These are phyloP conservation scores for Aspergillus transmontanensis DNA, from an alignment of 2,329 filamentous ascomycete species.

Conservation along the genomic window DNA sequence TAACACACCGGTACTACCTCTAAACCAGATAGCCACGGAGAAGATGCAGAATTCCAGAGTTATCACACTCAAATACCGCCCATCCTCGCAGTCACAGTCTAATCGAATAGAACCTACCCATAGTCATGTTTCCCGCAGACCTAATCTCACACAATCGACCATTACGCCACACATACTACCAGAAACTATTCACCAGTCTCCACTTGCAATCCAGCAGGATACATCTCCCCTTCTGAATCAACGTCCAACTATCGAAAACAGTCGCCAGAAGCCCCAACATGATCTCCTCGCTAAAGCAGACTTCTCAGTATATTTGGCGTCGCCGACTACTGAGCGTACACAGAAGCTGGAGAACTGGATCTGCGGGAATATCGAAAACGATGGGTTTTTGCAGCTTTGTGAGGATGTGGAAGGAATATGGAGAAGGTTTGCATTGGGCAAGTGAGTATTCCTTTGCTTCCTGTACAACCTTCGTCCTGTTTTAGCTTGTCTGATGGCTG, in stretches of 20 bases:
- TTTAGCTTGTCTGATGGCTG: background rate
- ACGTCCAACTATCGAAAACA: background rate
- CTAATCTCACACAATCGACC: background rate
- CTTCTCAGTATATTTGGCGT: slow-evolving; percentile 34
- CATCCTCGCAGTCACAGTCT: background rate
- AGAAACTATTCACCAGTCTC: background rate
- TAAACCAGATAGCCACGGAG: background rate
- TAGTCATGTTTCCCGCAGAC: background rate
- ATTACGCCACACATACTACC: background rate
- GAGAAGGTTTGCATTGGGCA: slow-evolving; percentile 43
- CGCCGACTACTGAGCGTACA: slow-evolving; percentile 35
- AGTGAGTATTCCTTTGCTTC: slow-evolving; percentile 5
- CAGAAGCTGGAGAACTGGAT: slow-evolving; percentile 43
- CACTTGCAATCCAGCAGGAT: background rate
- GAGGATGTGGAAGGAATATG: slow-evolving; percentile 45
- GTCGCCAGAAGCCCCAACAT: background rate
- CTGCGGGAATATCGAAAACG: slow-evolving; percentile 44
- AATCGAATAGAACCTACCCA: background rate
- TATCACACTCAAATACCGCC: background rate
- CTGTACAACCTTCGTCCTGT: background rate
- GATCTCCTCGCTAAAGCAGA: slow-evolving; percentile 21
- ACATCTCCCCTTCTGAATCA: background rate
- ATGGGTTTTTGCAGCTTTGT: slow-evolving; percentile 43
- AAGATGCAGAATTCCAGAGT: background rate
- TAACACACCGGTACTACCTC: background rate